Evolutionary conservation across 2,329 filamentous ascomycete species (phyloP).

Genomic region (Aschersonia sp.): DNA sequence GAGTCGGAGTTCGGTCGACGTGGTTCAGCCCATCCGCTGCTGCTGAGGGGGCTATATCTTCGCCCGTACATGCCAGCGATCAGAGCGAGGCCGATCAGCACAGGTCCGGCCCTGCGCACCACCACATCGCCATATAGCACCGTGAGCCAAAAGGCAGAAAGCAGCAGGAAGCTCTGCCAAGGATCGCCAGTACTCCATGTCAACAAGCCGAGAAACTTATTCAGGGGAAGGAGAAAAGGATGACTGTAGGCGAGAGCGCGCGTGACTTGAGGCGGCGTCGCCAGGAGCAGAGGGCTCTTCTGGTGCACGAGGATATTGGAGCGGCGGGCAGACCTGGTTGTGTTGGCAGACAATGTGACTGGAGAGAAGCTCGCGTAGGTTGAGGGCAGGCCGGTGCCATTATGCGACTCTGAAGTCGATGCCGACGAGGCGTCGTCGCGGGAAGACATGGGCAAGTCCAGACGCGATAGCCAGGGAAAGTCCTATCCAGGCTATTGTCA

Average conservation of each 20-base stretch:
- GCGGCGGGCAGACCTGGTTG: constrained; percentile 48
- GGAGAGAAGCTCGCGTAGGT: constrained; percentile 89
- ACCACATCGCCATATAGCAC: constrained; percentile 76
- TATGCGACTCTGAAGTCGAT: constrained; percentile 16
- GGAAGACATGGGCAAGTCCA: constrained; percentile 22
- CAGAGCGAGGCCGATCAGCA: constrained; percentile 64
- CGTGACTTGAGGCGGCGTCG: constrained; percentile 89
- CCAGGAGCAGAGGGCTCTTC: constrained; percentile 83
- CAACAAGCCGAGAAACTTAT: constrained; percentile 68
- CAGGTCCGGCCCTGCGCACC: constrained; percentile 68
- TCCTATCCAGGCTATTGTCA: constrained; percentile 12
- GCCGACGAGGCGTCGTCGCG: constrained; percentile 20
- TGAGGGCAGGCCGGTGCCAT: constrained; percentile 34
- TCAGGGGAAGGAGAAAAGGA: constrained; percentile 80
- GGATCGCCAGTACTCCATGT: constrained; percentile 91
- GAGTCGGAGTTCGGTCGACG: constrained; percentile 18
- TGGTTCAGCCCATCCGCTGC: constrained; percentile 55
- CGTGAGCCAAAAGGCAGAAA: constrained; percentile 72
- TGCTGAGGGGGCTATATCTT: constrained; percentile 79
- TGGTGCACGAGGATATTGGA: constrained; percentile 93
- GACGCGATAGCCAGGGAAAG: constrained; percentile 37
- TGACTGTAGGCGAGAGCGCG: constrained; percentile 90
- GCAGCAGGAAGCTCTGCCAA: constrained; percentile 90
- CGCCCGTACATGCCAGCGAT: constrained; percentile 88
- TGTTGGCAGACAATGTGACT: constrained; percentile 54